Evolutionary conservation across 805 yeast species (phyloP), one percentile per base, ranked within the genome.

Genomic region (Saccharomycopsis babjevae): DNA sequence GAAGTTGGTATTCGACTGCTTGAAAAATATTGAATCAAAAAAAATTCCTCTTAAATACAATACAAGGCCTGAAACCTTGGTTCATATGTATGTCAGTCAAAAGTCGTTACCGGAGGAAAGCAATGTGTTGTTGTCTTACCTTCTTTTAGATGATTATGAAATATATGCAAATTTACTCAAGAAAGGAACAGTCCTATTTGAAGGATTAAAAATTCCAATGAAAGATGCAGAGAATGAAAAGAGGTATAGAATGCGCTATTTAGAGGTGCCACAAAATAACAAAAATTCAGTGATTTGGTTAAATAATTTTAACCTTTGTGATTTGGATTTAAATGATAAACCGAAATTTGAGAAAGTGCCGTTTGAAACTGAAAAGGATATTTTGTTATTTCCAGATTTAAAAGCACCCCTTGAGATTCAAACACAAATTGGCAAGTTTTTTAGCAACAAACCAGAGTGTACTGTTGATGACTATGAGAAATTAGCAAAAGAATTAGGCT

Each of bases 31-130:
- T 25, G 43, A 58, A 20, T 50, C 42, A 18, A 34, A 30, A 11
- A 60, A 57, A 39, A 36, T 60, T 28, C 62, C 62, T 15, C 54
- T 60, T 50, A 52, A 28, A 10, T 60, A 60, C 30, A 60, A 60
- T 22, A 50, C 56, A 10, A 39, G 38, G 43, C 50, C 59, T 50
- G 34, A 28, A 32, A 59, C 39, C 15, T 43, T 59, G 13, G 40
- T 52, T 46, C 52, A 46, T 28, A 46, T 46, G 52, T 46, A 46
- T 30, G 54, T 34, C 20, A 34, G 54, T 13, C 57, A 50, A 11
- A 54, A 50, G 32, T 43, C 54, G 4, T 55, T 59, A 43, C 61
- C 61, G 2, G 36, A 54, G 13, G 58, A 42, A 43, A 8, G 32
- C 15, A 50, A 54, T 10, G 30, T 59, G 25, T 40, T 59, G 25